Evolutionary conservation across 352 stramenopile genomes (phyloP), one percentile per base, ranked within the genome.

Genomic region (Pseudoperonospora humuli): DNA sequence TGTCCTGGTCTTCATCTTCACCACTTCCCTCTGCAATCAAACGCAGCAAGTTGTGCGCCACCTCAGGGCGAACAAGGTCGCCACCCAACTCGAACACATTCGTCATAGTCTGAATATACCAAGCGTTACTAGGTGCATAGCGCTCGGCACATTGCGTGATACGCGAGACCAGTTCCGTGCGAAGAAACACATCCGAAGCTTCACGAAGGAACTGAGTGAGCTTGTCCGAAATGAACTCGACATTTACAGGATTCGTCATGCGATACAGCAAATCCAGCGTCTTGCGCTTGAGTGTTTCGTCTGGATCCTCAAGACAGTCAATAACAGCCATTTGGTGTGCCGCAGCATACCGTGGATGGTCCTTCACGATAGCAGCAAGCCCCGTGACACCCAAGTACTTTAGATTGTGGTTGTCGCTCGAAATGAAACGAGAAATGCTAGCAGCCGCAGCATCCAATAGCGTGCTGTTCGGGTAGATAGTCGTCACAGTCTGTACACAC

Each of bases 171-270:
- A 99, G 79, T 57, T 98, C 95, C 21, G 89, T 89, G 11, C 95
- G 96, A 17, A 99, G 63, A 56, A 98, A 99, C n/a, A 97, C 86
- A 58, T 99, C 96, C 4, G 86, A 97, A 2, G 96, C 95, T 43
- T 93, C 85, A 34, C 88, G 73, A 58, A 99, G 65, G 52, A 98
- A 97, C 52, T 96, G 83, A 17, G 98, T 86, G 21, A 99, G 80
- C 61, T 98, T 98, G 42, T 98, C 95, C 3, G 91, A 93, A 63
- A 99, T 99, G 57, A 99, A 98, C 68, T 99, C 96, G 5, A 99
- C 96, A 66, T 99, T 99, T 37, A 99, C 95, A 1, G 96, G 95
- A 75, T 99, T 99, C 17, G 93, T 99, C 96, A 99, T 99, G 52
- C 92, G 78, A 58, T 95, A 96, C 13, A 97, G 63, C 52, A 97